Evolutionary conservation across 805 yeast genomes (phyloP).

Genomic region (Peterozyma xylosa): DNA sequence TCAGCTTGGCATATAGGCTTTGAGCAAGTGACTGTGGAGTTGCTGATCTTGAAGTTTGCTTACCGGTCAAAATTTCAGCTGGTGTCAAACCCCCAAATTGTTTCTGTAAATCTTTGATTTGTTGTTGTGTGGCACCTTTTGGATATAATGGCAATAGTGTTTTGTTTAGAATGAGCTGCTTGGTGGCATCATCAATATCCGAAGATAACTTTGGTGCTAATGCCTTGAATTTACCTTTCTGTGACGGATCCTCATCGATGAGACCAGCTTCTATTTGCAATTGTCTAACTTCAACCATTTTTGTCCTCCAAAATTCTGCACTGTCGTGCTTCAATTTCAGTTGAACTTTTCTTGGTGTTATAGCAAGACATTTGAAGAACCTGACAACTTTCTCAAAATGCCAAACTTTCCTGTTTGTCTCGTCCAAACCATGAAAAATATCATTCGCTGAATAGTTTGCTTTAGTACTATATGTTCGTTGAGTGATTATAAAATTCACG

Average conservation of each 20-base stretch:
- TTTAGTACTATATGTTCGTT: constrained; percentile 31
- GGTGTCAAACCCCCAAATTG: neutral
- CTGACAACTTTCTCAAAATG: constrained; percentile 50
- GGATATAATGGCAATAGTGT: constrained; percentile 5
- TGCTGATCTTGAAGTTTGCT: constrained; percentile 1
- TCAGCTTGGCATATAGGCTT: neutral
- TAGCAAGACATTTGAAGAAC: constrained; percentile 39
- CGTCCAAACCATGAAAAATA: constrained; percentile 37
- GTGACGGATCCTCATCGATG: neutral
- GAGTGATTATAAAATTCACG: constrained; percentile 40
- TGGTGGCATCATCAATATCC: constrained; percentile 26
- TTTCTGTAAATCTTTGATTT: neutral
- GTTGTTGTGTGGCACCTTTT: constrained; percentile 5
- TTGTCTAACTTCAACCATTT: neutral
- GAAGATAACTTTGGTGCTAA: constrained; percentile 22
- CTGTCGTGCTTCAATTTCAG: neutral
- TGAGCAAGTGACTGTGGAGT: neutral
- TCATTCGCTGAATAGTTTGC: constrained; percentile 33
- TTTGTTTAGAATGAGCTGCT: constrained; percentile 14
- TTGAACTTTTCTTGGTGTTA: constrained; percentile 8
- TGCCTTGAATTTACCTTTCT: neutral
- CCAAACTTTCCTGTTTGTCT: constrained; percentile 48
- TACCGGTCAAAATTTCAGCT: neutral
- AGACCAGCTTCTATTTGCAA: neutral
- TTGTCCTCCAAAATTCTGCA: neutral